phyloP scores from a whole-genome alignment of 108 stramenopile species.

The Parietichytrium sp. region DNA sequence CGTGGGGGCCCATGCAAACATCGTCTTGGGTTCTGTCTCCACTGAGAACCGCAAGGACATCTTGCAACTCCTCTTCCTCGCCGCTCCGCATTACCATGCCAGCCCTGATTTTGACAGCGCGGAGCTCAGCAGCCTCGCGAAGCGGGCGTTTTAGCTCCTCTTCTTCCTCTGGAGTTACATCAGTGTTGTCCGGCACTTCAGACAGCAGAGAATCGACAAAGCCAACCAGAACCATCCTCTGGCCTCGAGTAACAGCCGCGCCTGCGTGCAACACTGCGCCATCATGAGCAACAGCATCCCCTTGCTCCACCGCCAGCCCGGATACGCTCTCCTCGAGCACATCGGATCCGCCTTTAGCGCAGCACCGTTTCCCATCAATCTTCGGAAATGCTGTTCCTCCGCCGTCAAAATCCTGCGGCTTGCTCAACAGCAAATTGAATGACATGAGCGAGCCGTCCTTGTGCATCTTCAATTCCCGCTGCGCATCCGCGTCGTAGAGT shows the following conservation, averaged over 20 bases:
- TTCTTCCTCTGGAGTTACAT: too few species aligned
- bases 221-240: background rate
- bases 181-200: background rate
- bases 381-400: background rate
- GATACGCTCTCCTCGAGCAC: too few species aligned
- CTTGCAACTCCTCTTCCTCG: too few species aligned
- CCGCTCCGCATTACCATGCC: too few species aligned
- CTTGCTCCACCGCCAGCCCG: background rate
- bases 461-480: constrained; percentile 10
- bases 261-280: constrained; percentile 21
- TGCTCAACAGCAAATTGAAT: background rate
- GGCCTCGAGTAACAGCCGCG: background rate
- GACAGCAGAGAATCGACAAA: background rate
- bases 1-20: too few species aligned
- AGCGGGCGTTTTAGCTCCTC: background rate
- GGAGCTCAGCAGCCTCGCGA: constrained; percentile 15
- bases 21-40: too few species aligned
- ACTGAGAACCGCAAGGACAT: too few species aligned
- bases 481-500: background rate
- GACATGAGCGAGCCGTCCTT: constrained; percentile 18
- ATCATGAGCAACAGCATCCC: constrained; percentile 22
- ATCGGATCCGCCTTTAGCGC: too few species aligned
- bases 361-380: too few species aligned
- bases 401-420: background rate
- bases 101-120: too few species aligned